Evolutionary conservation across 805 yeast genomes (phyloP).

Genomic region (Isabelozyma rhagii): DNA sequence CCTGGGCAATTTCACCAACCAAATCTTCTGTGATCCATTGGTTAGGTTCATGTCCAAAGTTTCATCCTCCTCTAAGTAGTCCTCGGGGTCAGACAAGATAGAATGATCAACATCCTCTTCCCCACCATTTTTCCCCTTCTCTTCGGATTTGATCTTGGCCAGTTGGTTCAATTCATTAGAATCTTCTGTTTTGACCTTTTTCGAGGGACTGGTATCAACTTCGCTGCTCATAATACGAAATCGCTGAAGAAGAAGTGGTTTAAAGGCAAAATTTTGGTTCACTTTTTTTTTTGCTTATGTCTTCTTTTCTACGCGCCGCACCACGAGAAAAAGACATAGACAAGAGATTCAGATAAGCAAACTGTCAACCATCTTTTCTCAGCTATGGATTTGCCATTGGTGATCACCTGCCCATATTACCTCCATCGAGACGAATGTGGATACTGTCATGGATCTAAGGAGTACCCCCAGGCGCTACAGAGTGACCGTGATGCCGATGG

Average conservation of each 20-base stretch:
- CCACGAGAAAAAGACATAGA: too few relatives aligned
- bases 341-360: background rate
- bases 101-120: constrained; percentile 24
- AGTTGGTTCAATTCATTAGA: background rate
- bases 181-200: background rate
- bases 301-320: too few relatives aligned
- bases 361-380: background rate
- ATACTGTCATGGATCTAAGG: constrained; percentile 58
- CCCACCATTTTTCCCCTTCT: constrained; percentile 9
- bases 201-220: background rate
- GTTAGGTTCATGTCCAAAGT: constrained; percentile 73
- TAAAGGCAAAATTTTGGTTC: too few relatives aligned
- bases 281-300: too few relatives aligned
- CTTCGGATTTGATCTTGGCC: constrained; percentile 6
- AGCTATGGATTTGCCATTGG: background rate
- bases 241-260: background rate
- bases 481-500: background rate
- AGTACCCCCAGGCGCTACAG: constrained; percentile 22
- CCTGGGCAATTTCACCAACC: constrained; percentile 90
- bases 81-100: constrained; percentile 41
- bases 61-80: constrained; percentile 54
- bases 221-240: background rate
- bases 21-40: constrained; percentile 66
- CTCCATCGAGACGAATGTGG: constrained; percentile 57
- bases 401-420: constrained; percentile 35